A percentile compares a stretch with the other conserved stretches of the same genome.
phyloP scores from a whole-genome alignment of 192 early-diverging fungal species.

The Entomortierella chlamydospora region DNA sequence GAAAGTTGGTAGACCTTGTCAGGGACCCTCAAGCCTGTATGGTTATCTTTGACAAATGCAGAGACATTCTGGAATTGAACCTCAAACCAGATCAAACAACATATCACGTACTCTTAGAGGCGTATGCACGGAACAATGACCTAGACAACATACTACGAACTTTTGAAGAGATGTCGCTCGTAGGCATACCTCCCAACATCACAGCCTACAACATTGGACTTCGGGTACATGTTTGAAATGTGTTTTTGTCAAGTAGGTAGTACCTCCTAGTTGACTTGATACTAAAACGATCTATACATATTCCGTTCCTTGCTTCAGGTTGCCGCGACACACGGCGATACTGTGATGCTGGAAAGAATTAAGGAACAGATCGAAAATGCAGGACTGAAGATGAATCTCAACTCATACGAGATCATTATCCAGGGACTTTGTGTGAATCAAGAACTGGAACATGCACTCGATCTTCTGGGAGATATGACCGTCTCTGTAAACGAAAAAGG shows the following conservation, averaged over 20 bases:
- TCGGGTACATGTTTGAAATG: constrained; percentile 29
- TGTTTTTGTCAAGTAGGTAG: too few relatives aligned
- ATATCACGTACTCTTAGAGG: constrained; percentile 54
- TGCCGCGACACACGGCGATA: constrained; percentile 30
- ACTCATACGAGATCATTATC: constrained; percentile 55
- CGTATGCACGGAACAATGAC: constrained; percentile 38
- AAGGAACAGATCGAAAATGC: constrained; percentile 12
- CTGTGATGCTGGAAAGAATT: constrained; percentile 34
- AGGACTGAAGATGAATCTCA: constrained; percentile 31
- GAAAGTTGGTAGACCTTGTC: constrained; percentile 12
- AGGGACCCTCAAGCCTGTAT: constrained; percentile 18
- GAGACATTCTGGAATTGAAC: constrained; percentile 49
- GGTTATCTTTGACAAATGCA: constrained; percentile 46
- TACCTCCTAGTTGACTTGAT: too few relatives aligned
- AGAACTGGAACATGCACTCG: constrained; percentile 53
- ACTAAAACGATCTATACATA: too few relatives aligned
- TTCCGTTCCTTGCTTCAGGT: constrained; percentile 22
- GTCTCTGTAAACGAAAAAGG: constrained; percentile 40
- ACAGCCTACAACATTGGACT: constrained; percentile 55
- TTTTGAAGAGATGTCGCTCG: constrained; percentile 51
- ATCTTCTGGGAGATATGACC: constrained; percentile 57
- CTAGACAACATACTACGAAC: constrained; percentile 22
- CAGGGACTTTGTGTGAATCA: constrained; percentile 38
- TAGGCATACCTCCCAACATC: constrained; percentile 43
- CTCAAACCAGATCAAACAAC: constrained; percentile 55